These are phyloP conservation scores for Leccinum pachyderme DNA, from an alignment of 1,284 basidiomycete species.

Conservation along the genomic window DNA sequence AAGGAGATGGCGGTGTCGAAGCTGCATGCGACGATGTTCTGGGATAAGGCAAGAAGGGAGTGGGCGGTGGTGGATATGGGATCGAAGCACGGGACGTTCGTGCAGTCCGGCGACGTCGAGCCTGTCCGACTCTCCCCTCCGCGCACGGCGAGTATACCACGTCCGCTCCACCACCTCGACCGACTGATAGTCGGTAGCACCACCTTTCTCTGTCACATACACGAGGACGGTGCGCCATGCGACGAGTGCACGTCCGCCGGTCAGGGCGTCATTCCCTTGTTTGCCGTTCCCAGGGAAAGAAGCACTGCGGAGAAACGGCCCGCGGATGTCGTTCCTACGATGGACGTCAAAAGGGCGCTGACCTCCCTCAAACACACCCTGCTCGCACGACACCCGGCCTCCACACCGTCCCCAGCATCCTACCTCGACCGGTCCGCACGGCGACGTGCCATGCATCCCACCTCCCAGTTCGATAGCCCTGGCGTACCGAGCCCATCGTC, in stretches of 20 bases:
- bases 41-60: constrained; percentile 54
- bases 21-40: constrained; percentile 70
- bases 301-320: constrained; percentile 37
- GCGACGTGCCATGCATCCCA: constrained; percentile 55
- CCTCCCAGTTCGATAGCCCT: constrained; percentile 47
- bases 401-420: constrained; percentile 17
- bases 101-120: constrained; percentile 34
- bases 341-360: constrained; percentile 58
- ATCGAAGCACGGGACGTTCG: constrained; percentile 75
- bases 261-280: constrained; percentile 59
- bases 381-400: constrained; percentile 39
- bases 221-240: constrained; percentile 59
- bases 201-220: constrained; percentile 66
- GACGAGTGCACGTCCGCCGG: constrained; percentile 50
- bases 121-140: constrained; percentile 57
- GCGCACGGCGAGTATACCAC: constrained; percentile 65
- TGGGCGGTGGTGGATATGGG: constrained; percentile 82
- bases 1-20: constrained; percentile 83
- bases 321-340: constrained; percentile 25
- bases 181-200: constrained; percentile 64
- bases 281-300: constrained; percentile 38
- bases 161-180: constrained; percentile 60
- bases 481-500: constrained; percentile 34
- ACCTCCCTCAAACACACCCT: constrained; percentile 58
- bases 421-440: constrained; percentile 71